Conservation (phyloP, 768 basidiomycete genomes). For the Leccinum broughii region DNA sequence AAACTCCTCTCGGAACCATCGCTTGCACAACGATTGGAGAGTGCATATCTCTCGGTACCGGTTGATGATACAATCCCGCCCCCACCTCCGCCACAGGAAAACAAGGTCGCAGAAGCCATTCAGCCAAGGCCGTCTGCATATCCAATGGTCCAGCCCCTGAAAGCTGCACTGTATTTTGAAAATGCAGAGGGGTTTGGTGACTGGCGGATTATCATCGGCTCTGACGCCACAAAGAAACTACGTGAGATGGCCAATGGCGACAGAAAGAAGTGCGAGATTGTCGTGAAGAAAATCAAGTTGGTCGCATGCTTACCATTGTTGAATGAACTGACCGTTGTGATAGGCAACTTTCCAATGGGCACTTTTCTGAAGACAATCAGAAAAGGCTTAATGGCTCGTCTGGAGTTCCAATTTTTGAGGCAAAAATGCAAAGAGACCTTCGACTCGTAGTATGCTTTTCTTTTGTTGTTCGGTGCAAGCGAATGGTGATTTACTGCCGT, state of each 20-base stretch:
- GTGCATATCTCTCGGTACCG: slow-evolving; percentile 9
- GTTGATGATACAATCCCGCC: background rate
- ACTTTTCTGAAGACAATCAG: slow-evolving; percentile 70
- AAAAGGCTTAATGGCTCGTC: slow-evolving; percentile 50
- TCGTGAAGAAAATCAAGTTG: slow-evolving; percentile 70
- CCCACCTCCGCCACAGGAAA: background rate
- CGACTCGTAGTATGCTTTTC: slow-evolving; percentile 44
- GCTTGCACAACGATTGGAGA: slow-evolving; percentile 10
- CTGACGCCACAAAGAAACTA: slow-evolving; percentile 48
- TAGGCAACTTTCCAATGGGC: slow-evolving; percentile 69
- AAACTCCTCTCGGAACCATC: slow-evolving; percentile 18
- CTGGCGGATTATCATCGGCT: slow-evolving; percentile 61
- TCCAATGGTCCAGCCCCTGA: slow-evolving; percentile 56
- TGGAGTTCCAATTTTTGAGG: slow-evolving; percentile 64
- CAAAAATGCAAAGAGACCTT: slow-evolving; percentile 59
- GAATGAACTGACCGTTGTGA: background rate
- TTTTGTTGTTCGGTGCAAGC: background rate
- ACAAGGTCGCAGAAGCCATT: background rate
- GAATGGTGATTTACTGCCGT: background rate
- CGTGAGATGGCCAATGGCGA: slow-evolving; percentile 49
- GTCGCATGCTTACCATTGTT: slow-evolving; percentile 11
- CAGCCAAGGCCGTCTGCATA: slow-evolving; percentile 33
- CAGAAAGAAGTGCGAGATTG: slow-evolving; percentile 47
- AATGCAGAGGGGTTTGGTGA: slow-evolving; percentile 60
- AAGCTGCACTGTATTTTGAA: slow-evolving; percentile 60